phyloP scores from a whole-genome alignment of 331 rosid genomes.

The Malus hybrid region DNA sequence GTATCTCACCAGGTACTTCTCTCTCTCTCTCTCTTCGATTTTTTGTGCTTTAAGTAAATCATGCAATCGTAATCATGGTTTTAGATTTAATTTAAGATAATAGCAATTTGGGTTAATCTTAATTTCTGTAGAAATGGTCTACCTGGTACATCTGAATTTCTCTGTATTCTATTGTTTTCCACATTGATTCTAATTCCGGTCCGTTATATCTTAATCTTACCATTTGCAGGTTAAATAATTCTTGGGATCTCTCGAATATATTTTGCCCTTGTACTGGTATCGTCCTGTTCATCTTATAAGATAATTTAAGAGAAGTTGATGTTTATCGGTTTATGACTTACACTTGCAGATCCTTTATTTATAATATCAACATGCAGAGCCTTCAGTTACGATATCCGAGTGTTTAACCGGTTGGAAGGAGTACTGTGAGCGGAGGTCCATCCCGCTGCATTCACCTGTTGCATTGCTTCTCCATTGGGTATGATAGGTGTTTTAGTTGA shows the following conservation, averaged over 20 bases:
- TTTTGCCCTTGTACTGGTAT: constrained; percentile 76
- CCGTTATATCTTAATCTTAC: background rate
- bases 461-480: constrained; percentile 92
- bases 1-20: constrained; percentile 67
- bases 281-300: constrained; percentile 15
- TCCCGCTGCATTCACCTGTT: constrained; percentile 68
- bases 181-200: constrained; percentile 14
- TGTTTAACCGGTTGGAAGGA: constrained; percentile 62
- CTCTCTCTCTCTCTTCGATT: background rate
- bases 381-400: constrained; percentile 31
- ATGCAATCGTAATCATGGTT: background rate
- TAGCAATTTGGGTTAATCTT: background rate
- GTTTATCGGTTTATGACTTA: background rate
- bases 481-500: constrained; percentile 18
- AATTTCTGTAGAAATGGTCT: background rate
- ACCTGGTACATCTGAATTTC: background rate
- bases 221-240: constrained; percentile 38
- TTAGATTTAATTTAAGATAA: background rate
- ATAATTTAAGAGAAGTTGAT: constrained; percentile 6
- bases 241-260: constrained; percentile 58
- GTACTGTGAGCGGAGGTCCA: constrained; percentile 76
- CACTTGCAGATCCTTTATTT: constrained; percentile 47
- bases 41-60: background rate
- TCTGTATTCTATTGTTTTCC: background rate
- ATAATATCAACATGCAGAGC: constrained; percentile 44